A percentile compares a stretch with the other conserved stretches of the same genome.
phyloP scores from a whole-genome alignment of 306 rosid genomes.

The Dryas drummondii region DNA sequence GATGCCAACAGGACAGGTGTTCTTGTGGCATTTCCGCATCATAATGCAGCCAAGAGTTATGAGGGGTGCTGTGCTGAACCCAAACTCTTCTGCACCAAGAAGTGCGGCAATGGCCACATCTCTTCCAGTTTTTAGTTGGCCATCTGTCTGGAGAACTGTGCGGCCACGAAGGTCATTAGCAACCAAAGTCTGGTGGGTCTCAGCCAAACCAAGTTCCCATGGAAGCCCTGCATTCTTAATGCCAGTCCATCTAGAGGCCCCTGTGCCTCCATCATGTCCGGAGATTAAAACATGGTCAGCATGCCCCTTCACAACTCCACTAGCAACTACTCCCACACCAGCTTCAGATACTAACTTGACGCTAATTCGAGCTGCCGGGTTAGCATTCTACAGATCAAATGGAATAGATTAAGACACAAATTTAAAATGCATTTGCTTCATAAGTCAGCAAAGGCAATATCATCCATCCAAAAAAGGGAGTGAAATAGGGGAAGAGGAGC shows the following conservation, averaged over 20 bases:
- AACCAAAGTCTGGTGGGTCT: slow-evolving; percentile 97
- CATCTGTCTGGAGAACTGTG: slow-evolving; percentile 93
- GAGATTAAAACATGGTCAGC: slow-evolving; percentile 96
- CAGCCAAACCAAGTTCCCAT: slow-evolving; percentile 99
- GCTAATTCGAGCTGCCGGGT: slow-evolving; percentile 91
- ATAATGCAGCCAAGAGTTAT: slow-evolving; percentile 97
- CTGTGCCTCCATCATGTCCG: slow-evolving; percentile 99
- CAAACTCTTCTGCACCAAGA: slow-evolving; percentile 99
- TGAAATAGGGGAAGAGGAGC: neutral
- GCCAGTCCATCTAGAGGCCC: slow-evolving; percentile 99
- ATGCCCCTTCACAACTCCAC: slow-evolving; percentile 99
- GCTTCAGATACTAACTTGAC: slow-evolving; percentile 98
- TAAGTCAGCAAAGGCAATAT: neutral
- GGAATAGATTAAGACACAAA: slow-evolving; percentile 18
- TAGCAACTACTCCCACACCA: slow-evolving; percentile 98
- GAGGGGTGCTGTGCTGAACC: slow-evolving; percentile 99
- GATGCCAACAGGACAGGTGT: slow-evolving; percentile 97
- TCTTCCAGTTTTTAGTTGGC: slow-evolving; percentile 98
- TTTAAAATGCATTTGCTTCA: neutral
- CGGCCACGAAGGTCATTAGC: slow-evolving; percentile 98
- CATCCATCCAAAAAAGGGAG: neutral
- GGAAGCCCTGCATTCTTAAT: slow-evolving; percentile 99
- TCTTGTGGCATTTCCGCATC: slow-evolving; percentile 99
- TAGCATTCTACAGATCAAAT: slow-evolving; percentile 65
- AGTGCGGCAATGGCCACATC: slow-evolving; percentile 97